phyloP scores from a whole-genome alignment of 805 yeast genomes.

The Yarrowia sp. region DNA sequence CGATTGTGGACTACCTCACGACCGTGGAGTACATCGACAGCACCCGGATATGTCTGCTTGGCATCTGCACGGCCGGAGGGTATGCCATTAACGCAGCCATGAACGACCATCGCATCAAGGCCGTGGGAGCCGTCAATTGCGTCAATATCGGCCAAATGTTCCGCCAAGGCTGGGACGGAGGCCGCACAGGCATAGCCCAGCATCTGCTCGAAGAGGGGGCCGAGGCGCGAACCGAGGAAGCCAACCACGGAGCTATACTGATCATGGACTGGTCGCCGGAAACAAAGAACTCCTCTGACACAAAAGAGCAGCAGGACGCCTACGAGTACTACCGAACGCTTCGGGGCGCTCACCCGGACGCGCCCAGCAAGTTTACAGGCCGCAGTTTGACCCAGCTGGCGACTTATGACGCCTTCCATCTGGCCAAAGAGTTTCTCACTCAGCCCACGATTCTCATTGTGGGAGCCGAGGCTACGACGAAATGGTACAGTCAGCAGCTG shows the following conservation, averaged over 20 bases:
- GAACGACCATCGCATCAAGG: slow-evolving; percentile 40
- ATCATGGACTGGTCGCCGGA: slow-evolving; percentile 17
- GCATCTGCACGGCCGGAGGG: slow-evolving; percentile 42
- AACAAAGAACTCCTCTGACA: neutral
- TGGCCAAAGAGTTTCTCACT: slow-evolving; percentile 34
- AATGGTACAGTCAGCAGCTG: slow-evolving; percentile 13
- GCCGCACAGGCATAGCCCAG: neutral
- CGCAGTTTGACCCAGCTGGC: slow-evolving; percentile 7
- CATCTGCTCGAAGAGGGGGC: slow-evolving; percentile 7
- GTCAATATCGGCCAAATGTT: slow-evolving; percentile 39
- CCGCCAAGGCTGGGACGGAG: slow-evolving; percentile 35
- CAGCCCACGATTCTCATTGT: slow-evolving; percentile 40
- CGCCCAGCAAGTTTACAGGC: slow-evolving; percentile 2
- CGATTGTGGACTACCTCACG: slow-evolving; percentile 37
- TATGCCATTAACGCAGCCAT: slow-evolving; percentile 40
- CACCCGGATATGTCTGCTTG: slow-evolving; percentile 34
- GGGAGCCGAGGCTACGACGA: slow-evolving; percentile 18
- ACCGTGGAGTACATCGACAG: slow-evolving; percentile 35
- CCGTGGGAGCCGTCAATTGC: slow-evolving; percentile 38
- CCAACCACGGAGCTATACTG: slow-evolving; percentile 7
- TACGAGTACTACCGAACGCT: slow-evolving; percentile 41
- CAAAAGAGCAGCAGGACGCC: slow-evolving; percentile 39
- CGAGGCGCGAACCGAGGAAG: slow-evolving; percentile 17
- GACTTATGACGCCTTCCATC: slow-evolving; percentile 37
- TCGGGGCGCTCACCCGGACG: slow-evolving; percentile 38